A percentile compares a stretch with the other conserved stretches of the same genome.
These are phyloP conservation scores for Penicillium cinerascens DNA, from an alignment of 495 filamentous ascomycete species.

Conservation along the genomic window DNA sequence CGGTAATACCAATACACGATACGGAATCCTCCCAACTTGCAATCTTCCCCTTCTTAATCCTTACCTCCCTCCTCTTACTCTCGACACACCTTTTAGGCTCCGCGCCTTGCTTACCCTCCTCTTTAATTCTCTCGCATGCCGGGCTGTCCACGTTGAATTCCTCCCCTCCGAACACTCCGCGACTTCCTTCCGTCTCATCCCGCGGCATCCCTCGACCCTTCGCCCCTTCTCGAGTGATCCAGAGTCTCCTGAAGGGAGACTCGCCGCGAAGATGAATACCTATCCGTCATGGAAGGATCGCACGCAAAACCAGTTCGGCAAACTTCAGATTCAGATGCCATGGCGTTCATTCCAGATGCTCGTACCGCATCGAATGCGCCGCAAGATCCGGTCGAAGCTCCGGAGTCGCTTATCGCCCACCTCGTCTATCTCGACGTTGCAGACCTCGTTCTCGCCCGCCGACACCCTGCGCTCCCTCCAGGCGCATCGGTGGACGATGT, in stretches of 20 bases:
- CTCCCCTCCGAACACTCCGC: slow-evolving; percentile 13
- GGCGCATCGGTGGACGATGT: slow-evolving; percentile 74
- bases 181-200: slow-evolving; percentile 23
- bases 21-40: slow-evolving; percentile 5
- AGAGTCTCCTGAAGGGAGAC: slow-evolving; percentile 23
- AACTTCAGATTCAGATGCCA: slow-evolving; percentile 48
- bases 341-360: slow-evolving; percentile 49
- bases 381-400: slow-evolving; percentile 69
- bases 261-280: slow-evolving; percentile 37
- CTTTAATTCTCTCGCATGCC: slow-evolving; percentile 22
- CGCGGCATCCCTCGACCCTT: slow-evolving; percentile 24
- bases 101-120: slow-evolving; percentile 26
- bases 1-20: slow-evolving; percentile 16
- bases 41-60: slow-evolving; percentile 17
- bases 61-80: slow-evolving; percentile 15
- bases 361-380: slow-evolving; percentile 68
- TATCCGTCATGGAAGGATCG: slow-evolving; percentile 52
- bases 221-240: slow-evolving; percentile 22
- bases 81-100: slow-evolving; percentile 13
- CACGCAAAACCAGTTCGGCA: slow-evolving; percentile 45
- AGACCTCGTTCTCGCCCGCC: slow-evolving; percentile 74
- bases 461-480: slow-evolving; percentile 71
- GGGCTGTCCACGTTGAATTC: slow-evolving; percentile 30
- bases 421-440: slow-evolving; percentile 67
- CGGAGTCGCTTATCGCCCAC: slow-evolving; percentile 68